Evolutionary conservation across 768 basidiomycete genomes (phyloP).

Genomic region (Inosperma sp.): DNA sequence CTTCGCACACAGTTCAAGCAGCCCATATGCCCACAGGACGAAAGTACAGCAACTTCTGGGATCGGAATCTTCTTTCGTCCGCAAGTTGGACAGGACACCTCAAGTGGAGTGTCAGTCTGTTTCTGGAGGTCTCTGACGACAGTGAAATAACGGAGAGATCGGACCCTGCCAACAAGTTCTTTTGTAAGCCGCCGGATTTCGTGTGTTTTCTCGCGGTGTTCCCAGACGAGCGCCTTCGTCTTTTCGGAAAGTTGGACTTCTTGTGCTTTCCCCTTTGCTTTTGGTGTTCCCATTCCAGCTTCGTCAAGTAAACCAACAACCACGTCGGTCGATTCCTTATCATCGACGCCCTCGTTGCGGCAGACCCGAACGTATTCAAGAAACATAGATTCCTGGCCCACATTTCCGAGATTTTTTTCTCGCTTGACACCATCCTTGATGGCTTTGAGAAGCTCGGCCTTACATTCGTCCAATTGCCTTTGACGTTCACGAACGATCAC

Average conservation of each 20-base stretch:
- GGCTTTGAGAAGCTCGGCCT: conserved; percentile 60
- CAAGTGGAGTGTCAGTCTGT: conserved; percentile 55
- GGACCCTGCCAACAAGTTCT: conserved; percentile 84
- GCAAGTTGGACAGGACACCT: conserved; percentile 62
- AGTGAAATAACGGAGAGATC: conserved; percentile 89
- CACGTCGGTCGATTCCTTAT: conserved; percentile 67
- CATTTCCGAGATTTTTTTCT: conserved; percentile 62
- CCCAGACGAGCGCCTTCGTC: conserved; percentile 65
- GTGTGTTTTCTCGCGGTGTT: conserved; percentile 83
- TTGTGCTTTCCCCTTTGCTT: conserved; percentile 49
- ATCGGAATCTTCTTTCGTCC: conserved; percentile 50
- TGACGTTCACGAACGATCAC: conserved; percentile 82
- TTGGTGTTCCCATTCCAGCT: conserved; percentile 46
- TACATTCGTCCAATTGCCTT: conserved; percentile 75
- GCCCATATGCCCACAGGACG: conserved; percentile 89
- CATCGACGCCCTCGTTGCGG: conserved; percentile 68
- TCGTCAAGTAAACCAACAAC: conserved; percentile 57
- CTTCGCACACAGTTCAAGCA: conserved; percentile 68
- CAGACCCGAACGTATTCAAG: conserved; percentile 69
- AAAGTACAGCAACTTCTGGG: conserved; percentile 75
- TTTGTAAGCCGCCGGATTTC: conserved; percentile 78
- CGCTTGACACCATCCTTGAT: conserved; percentile 62
- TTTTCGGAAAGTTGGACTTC: conserved; percentile 53
- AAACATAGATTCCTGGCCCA: conserved; percentile 72
- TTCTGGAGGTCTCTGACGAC: conserved; percentile 87